Evolutionary conservation across 164 flowering plant species (phyloP).

Genomic region (Santalum album): DNA sequence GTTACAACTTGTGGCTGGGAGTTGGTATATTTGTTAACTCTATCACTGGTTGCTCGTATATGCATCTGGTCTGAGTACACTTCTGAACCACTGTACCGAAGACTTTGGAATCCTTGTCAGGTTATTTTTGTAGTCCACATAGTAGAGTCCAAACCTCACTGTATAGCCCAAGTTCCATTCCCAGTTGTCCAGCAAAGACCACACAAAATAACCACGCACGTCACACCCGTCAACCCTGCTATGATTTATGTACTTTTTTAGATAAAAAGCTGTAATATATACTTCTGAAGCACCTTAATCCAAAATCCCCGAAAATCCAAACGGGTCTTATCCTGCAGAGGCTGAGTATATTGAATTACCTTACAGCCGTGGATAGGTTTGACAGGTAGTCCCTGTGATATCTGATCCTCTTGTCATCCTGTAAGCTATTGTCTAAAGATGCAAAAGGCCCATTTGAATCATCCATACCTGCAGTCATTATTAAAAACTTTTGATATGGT

Average conservation of each 20-base stretch:
- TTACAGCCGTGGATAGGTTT: slow-evolving; percentile 72
- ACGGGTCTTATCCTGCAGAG: not conserved
- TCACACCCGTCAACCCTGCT: slow-evolving; percentile 73
- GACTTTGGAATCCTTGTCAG: slow-evolving; percentile 86
- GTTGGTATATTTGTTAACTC: too few species aligned
- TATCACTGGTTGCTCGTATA: not conserved
- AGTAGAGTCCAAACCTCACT: slow-evolving; percentile 74
- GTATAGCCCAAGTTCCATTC: slow-evolving; percentile 88
- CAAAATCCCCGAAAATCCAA: not conserved
- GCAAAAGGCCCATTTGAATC: slow-evolving; percentile 44
- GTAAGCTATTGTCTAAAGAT: slow-evolving; percentile 36
- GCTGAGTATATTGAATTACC: slow-evolving; percentile 22
- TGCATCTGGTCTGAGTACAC: slow-evolving; percentile 18
- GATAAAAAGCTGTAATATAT: not conserved
- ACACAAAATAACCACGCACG: slow-evolving; percentile 68
- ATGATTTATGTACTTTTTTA: not conserved
- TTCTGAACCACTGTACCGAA: slow-evolving; percentile 65
- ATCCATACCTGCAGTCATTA: slow-evolving; percentile 64
- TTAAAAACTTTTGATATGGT: not conserved
- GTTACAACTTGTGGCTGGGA: too few species aligned
- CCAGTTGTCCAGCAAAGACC: slow-evolving; percentile 97
- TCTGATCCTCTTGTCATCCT: slow-evolving; percentile 68
- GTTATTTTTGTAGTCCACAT: slow-evolving; percentile 71
- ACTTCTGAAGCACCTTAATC: not conserved
- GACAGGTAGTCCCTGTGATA: slow-evolving; percentile 81